Evolutionary conservation across 2,329 filamentous ascomycete genomes (phyloP), one percentile per base, ranked within the genome.

Genomic region (Beauveria asiatica): DNA sequence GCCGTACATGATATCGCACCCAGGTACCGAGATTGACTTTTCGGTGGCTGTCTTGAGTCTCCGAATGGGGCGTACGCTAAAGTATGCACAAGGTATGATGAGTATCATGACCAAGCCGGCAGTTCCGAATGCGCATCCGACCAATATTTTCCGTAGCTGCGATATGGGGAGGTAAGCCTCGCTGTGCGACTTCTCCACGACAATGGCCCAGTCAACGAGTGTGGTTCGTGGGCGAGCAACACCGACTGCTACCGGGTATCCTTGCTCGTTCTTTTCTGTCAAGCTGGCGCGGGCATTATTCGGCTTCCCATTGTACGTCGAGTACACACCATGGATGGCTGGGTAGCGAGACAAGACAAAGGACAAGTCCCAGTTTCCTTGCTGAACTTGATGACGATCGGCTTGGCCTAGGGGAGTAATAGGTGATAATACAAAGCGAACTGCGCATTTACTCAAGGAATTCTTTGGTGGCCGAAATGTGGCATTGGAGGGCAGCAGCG

Each of bases 91-190:
- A 0, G 92, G 90, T 42, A 92, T 81, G 2, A 90, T 80, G 1
- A 95, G 70, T 9, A 95, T 63, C 3, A 92, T 70, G 56, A 95
- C 82, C 5, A 88, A 78, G 0, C 87, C 92, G 13, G 87, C 81
- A 0, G 91, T 93, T 1, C 88, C 90, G 70, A 96, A 95, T 0
- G 96, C 88, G 63, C 90, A 96, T 5, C 85, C 90, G 2, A 96
- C 74, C 1, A 97, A 81, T 55, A 96, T 90, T 52, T 87, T 86
- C 21, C 89, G 84, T n/a, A 96, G 78, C 21, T 84, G 85, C 30
- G 78, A 74, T 61, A 96, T 92, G 0, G 92, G 89, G 8, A 79
- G 78, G 74, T 88, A 92, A 0, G 92, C 90, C 72, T 96, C 92
- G 23, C 71, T 71, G 63, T 84, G 84, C 2, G 84, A 78, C 71